phyloP scores from a whole-genome alignment of 2,329 filamentous ascomycete species.

The Trichoderma breve region DNA sequence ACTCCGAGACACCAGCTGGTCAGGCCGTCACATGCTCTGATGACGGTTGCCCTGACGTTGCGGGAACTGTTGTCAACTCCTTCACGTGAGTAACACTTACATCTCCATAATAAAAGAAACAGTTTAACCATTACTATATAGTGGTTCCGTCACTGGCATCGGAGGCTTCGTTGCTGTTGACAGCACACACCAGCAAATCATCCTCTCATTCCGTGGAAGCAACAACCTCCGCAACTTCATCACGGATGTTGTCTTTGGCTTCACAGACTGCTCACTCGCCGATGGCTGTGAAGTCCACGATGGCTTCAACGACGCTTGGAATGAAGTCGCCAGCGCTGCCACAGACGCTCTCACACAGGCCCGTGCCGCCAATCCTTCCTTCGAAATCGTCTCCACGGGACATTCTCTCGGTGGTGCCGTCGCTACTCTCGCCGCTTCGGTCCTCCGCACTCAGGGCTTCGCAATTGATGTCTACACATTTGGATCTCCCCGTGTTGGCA shows the following conservation, averaged over 20 bases:
- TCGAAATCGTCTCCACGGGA: conserved; percentile 58
- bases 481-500: conserved; percentile 65
- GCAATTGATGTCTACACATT: conserved; percentile 60
- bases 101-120: background rate
- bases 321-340: conserved; percentile 47
- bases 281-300: conserved; percentile 51
- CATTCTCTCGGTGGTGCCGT: conserved; percentile 69
- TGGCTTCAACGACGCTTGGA: conserved; percentile 61
- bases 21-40: conserved; percentile 43
- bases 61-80: conserved; percentile 43
- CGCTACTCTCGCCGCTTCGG: conserved; percentile 57
- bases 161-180: conserved; percentile 54
- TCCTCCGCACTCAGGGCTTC: conserved; percentile 50
- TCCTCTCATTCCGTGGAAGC: conserved; percentile 60
- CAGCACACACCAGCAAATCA: conserved; percentile 48
- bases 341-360: conserved; percentile 45
- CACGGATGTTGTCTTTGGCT: conserved; percentile 45
- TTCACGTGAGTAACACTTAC: conserved; percentile 36
- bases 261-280: conserved; percentile 31
- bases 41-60: conserved; percentile 44
- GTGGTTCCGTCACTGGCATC: conserved; percentile 44
- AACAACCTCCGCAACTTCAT: conserved; percentile 60
- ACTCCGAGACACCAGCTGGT: conserved; percentile 41
- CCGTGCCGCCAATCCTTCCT: conserved; percentile 46
- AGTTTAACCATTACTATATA: conserved; percentile 26